Conservation (phyloP, 257 asterid species). For the Capsicum baccatum region DNA sequence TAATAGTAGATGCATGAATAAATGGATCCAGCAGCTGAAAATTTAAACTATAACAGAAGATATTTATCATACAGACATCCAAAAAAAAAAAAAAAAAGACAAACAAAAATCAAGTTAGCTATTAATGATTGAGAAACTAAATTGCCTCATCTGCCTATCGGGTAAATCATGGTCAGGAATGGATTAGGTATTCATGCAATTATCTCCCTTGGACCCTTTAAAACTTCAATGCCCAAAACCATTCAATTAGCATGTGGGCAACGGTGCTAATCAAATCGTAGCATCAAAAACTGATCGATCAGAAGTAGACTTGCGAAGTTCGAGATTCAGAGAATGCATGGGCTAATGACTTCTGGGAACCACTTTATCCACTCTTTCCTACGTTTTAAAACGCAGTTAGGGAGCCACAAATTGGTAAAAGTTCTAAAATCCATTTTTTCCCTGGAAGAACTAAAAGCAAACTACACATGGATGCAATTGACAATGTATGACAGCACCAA, state of each 20-base stretch:
- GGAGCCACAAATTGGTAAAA: background rate
- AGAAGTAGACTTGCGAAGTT: background rate
- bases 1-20: conserved; percentile 12
- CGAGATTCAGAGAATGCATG: background rate
- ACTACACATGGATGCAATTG: conserved; percentile 1
- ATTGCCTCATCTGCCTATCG: background rate
- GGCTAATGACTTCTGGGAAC: background rate
- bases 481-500: background rate
- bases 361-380: background rate
- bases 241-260: background rate
- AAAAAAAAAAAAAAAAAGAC: background rate
- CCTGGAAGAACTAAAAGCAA: background rate
- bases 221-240: conserved; percentile 19
- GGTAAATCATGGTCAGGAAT: background rate
- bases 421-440: background rate
- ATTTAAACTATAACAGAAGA: background rate
- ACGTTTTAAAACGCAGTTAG: background rate
- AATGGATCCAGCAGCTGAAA: conserved; percentile 8
- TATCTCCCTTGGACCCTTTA: conserved; percentile 7
- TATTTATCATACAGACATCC: background rate
- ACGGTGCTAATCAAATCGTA: background rate
- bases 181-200: background rate
- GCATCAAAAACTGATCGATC: background rate
- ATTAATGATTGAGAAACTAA: conserved; percentile 12
- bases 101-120: background rate